Percentiles rank a stretch among this genome's conserved stretches.
These are phyloP conservation scores for Plicaturopsis crispa DNA, from an alignment of 768 basidiomycete species.

Conservation along the genomic window DNA sequence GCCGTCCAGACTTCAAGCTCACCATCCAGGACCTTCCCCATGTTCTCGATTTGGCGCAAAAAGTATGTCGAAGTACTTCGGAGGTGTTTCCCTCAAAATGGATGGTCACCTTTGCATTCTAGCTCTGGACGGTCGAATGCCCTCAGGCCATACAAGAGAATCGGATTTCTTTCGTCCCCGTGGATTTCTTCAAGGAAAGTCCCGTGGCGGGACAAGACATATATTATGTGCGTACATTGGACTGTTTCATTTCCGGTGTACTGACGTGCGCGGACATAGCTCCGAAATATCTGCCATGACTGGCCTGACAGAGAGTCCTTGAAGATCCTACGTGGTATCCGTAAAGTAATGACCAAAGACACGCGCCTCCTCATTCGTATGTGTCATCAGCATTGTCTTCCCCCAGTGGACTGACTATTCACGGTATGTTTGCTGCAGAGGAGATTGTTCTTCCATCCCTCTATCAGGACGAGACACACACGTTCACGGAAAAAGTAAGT, in stretches of 20 bases:
- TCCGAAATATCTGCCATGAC: slow-evolving; percentile 31
- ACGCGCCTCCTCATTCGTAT: slow-evolving; percentile 31
- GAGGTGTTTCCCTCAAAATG: slow-evolving; percentile 13
- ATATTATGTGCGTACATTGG: slow-evolving; percentile 27
- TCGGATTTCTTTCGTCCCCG: slow-evolving; percentile 26
- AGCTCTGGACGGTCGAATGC: slow-evolving; percentile 22
- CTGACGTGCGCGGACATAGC: slow-evolving; percentile 11
- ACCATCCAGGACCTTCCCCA: slow-evolving; percentile 31
- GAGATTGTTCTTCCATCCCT: neutral
- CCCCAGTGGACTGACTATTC: neutral
- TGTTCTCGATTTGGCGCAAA: slow-evolving; percentile 5
- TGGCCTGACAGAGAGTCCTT: slow-evolving; percentile 31
- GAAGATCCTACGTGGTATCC: slow-evolving; percentile 26
- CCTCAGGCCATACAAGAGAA: slow-evolving; percentile 28
- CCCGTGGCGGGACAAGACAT: slow-evolving; percentile 28
- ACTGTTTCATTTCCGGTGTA: neutral
- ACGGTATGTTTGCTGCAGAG: neutral
- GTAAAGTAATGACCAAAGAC: slow-evolving; percentile 24
- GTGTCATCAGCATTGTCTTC: slow-evolving; percentile 3
- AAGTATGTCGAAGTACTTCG: slow-evolving; percentile 9
- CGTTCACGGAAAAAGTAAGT: neutral
- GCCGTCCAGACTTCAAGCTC: slow-evolving; percentile 26
- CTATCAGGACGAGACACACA: neutral
- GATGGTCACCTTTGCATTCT: slow-evolving; percentile 10
- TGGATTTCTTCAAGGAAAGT: slow-evolving; percentile 31